Evolutionary conservation across 2,329 filamentous ascomycete species (phyloP).

Genomic region (Claviceps monticola): DNA sequence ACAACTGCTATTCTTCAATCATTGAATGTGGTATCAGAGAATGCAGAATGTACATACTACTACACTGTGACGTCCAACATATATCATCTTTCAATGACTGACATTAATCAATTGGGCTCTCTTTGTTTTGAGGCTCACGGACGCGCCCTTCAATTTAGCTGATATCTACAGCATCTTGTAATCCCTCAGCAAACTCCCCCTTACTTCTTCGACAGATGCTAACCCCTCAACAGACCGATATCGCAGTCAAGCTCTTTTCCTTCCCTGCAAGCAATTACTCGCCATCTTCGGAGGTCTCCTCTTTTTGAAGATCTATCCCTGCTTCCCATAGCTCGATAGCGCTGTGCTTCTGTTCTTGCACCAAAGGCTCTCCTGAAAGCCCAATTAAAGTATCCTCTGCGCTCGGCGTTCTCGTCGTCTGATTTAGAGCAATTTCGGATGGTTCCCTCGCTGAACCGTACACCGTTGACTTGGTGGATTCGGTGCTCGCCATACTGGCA

Average conservation of each 20-base stretch:
- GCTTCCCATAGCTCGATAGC: conserved; percentile 5
- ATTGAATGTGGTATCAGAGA: background rate
- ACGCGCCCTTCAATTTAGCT: background rate
- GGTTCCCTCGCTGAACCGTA: background rate
- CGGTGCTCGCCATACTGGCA: background rate
- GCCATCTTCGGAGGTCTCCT: background rate
- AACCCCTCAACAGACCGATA: background rate
- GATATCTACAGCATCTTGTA: background rate
- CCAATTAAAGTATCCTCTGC: background rate
- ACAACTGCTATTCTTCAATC: background rate
- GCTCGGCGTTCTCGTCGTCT: background rate
- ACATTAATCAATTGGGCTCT: background rate
- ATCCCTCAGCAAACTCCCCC: too few species aligned
- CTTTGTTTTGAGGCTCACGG: background rate
- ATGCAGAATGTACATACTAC: background rate
- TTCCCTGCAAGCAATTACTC: background rate
- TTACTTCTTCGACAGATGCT: background rate
- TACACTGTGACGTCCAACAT: background rate
- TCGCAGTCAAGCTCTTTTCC: background rate
- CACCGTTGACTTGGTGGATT: background rate
- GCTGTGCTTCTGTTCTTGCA: background rate
- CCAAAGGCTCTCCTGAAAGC: background rate
- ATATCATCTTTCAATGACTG: background rate
- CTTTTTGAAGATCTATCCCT: background rate
- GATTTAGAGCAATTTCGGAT: background rate